These are phyloP conservation scores for Pseudoturritis turrita DNA, from an alignment of 345 rosid genomes.

Conservation along the genomic window DNA sequence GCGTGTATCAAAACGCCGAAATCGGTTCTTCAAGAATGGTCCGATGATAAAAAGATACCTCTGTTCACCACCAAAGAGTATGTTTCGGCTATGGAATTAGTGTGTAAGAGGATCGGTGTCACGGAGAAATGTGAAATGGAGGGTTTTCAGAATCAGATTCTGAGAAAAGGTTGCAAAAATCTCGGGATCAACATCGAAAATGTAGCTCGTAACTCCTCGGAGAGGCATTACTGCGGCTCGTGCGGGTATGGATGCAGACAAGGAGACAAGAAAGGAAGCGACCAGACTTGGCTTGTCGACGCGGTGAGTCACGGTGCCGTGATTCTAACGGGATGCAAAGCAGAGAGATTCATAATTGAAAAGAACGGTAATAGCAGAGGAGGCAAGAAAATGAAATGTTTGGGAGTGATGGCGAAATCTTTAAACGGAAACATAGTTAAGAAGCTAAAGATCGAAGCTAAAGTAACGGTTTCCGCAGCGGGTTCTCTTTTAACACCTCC, in stretches of 20 bases:
- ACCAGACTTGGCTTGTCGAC: slow-evolving; percentile 78
- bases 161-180: slow-evolving; percentile 70
- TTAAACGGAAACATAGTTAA: slow-evolving; percentile 35
- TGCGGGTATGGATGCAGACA: slow-evolving; percentile 75
- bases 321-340: slow-evolving; percentile 77
- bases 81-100: slow-evolving; percentile 57
- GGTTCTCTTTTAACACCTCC: slow-evolving; percentile 87
- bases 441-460: slow-evolving; percentile 65
- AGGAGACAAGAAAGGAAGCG: slow-evolving; percentile 87
- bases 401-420: slow-evolving; percentile 56
- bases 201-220: slow-evolving; percentile 68
- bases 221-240: slow-evolving; percentile 74
- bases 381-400: slow-evolving; percentile 53
- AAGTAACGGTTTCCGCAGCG: slow-evolving; percentile 68
- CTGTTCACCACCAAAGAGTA: slow-evolving; percentile 51
- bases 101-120: slow-evolving; percentile 67
- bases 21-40: slow-evolving; percentile 68
- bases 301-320: slow-evolving; percentile 67
- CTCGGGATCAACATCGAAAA: slow-evolving; percentile 50
- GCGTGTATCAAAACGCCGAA: slow-evolving; percentile 75
- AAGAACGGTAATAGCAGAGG: slow-evolving; percentile 22
- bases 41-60: slow-evolving; percentile 39
- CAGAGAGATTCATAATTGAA: slow-evolving; percentile 56
- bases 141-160: slow-evolving; percentile 70
- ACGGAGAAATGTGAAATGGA: slow-evolving; percentile 52